Evolutionary conservation across 2,329 filamentous ascomycete species (phyloP).

Genomic region (Ophidiomyces ophidiicola): DNA sequence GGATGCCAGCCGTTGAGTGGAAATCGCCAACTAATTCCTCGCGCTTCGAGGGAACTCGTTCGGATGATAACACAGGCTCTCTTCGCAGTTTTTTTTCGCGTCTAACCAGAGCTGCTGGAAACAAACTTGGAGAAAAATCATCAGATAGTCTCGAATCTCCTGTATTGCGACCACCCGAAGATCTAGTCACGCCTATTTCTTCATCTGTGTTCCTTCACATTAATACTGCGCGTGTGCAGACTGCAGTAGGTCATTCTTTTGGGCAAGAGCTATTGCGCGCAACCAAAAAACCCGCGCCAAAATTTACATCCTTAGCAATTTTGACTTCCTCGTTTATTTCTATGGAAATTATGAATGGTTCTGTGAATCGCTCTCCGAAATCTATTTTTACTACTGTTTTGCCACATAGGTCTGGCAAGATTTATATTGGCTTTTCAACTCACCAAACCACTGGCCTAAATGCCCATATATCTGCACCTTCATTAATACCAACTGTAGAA

Average conservation of each 20-base stretch:
- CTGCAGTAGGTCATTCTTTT: slow-evolving; percentile 59
- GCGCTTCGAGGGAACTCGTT: slow-evolving; percentile 27
- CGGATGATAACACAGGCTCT: slow-evolving; percentile 42
- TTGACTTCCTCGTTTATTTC: slow-evolving; percentile 87
- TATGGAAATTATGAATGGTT: slow-evolving; percentile 51
- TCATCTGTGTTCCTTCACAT: slow-evolving; percentile 81
- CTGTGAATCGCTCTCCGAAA: slow-evolving; percentile 21
- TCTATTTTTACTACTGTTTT: slow-evolving; percentile 86
- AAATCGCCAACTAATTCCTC: slow-evolving; percentile 45
- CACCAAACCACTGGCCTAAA: slow-evolving; percentile 92
- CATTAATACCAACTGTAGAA: slow-evolving; percentile 93
- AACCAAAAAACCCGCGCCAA: slow-evolving; percentile 93
- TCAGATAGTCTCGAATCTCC: slow-evolving; percentile 41
- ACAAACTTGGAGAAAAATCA: slow-evolving; percentile 32
- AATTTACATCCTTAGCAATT: slow-evolving; percentile 71
- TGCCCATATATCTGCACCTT: slow-evolving; percentile 88
- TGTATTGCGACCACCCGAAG: slow-evolving; percentile 53
- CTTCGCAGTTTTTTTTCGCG: slow-evolving; percentile 69
- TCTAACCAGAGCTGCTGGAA: slow-evolving; percentile 49
- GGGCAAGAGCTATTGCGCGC: slow-evolving; percentile 81
- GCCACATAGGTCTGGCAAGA: slow-evolving; percentile 74
- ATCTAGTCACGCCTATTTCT: slow-evolving; percentile 56
- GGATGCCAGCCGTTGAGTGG: slow-evolving; percentile 80
- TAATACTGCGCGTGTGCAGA: slow-evolving; percentile 70
- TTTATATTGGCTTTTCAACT: slow-evolving; percentile 96